Evolutionary conservation across 768 basidiomycete species (phyloP).

Genomic region (Hebeloma cylindrosporum): DNA sequence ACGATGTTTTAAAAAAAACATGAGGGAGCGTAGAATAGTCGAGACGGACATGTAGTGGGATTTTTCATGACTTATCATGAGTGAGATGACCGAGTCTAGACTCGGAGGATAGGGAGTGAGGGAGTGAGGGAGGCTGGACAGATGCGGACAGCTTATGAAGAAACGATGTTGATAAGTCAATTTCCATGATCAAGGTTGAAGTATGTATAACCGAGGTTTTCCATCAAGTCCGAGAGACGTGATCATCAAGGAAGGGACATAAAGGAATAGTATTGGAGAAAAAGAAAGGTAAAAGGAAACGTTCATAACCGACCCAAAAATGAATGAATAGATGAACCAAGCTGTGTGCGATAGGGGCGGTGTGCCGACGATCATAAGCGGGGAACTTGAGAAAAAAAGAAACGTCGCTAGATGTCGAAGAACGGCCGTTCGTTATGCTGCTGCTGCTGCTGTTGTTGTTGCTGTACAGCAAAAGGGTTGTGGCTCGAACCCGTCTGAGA

Average conservation of each 20-base stretch:
- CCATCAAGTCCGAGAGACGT: neutral
- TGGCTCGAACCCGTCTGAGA: conserved; percentile 51
- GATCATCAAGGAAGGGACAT: neutral
- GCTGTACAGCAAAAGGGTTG: conserved; percentile 69
- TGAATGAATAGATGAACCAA: no score
- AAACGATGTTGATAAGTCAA: no score
- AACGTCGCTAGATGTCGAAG: conserved; percentile 60
- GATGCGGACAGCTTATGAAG: no score
- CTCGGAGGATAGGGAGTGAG: no score
- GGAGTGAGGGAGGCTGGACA: neutral
- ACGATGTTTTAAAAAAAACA: neutral
- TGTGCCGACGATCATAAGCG: neutral
- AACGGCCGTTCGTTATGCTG: conserved; percentile 71
- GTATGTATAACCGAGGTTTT: neutral
- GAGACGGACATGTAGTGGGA: no score
- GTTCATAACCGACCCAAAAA: no score
- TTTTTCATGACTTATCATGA: no score
- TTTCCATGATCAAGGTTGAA: no score
- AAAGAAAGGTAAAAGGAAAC: neutral
- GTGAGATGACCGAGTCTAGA: no score
- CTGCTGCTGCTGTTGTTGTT: conserved; percentile 46
- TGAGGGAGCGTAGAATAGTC: conserved; percentile 1
- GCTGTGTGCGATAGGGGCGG: no score
- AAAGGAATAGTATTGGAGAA: no score
- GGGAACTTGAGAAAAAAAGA: neutral